Evolutionary conservation across 352 stramenopile genomes (phyloP).

Genomic region (Aphanomyces astaci): DNA sequence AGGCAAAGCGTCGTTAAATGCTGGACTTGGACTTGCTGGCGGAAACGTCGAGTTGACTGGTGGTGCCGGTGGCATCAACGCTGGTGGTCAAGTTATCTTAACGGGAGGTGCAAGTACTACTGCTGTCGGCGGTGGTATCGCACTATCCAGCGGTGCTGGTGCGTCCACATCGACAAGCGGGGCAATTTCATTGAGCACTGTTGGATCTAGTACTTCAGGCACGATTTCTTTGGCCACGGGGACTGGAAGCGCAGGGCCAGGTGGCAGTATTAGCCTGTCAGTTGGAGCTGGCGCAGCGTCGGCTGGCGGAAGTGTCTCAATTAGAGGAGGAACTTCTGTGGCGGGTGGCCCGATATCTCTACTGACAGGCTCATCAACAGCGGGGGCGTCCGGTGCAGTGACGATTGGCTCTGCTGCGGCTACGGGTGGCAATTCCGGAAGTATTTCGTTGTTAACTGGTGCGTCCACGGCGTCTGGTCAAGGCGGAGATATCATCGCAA

Average conservation of each 20-base stretch:
- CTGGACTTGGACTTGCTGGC: constrained; percentile 59
- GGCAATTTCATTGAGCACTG: not conserved
- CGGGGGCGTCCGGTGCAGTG: not conserved
- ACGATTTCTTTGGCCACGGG: constrained; percentile 39
- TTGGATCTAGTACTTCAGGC: constrained; percentile 39
- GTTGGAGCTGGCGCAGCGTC: constrained; percentile 44
- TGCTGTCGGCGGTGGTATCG: constrained; percentile 27
- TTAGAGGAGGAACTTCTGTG: constrained; percentile 11
- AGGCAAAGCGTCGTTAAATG: constrained; percentile 21
- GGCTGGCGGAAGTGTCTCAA: constrained; percentile 27
- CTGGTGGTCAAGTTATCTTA: constrained; percentile 57
- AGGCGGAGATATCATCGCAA: constrained; percentile 6
- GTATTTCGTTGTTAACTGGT: not conserved
- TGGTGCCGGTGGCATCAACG: constrained; percentile 37
- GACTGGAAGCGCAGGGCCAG: constrained; percentile 43
- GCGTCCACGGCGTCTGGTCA: not conserved
- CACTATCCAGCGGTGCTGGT: constrained; percentile 26
- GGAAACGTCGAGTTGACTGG: constrained; percentile 69
- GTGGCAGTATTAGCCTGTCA: constrained; percentile 37
- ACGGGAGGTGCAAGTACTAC: constrained; percentile 23
- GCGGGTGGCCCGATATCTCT: not conserved
- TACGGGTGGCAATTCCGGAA: constrained; percentile 5
- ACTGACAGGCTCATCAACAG: not conserved
- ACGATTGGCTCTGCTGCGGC: not conserved
- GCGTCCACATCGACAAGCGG: constrained; percentile 27